Percentiles rank a stretch among this genome's conserved stretches.
Evolutionary conservation across 2,329 filamentous ascomycete species (phyloP).

Genomic region (Phaeosphaeriaceae sp.): DNA sequence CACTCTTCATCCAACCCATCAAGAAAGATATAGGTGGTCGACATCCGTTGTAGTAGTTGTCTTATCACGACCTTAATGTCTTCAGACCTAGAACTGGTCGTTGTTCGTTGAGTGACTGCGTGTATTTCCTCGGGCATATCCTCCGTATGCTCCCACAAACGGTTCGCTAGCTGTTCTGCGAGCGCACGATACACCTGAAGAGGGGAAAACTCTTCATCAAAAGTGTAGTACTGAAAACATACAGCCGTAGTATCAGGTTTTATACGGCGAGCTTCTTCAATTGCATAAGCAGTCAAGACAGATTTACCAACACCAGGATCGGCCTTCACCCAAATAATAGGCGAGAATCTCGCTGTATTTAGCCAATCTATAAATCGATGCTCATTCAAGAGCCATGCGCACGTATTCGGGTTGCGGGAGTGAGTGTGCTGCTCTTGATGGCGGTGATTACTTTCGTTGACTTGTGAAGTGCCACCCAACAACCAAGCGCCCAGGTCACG

Average conservation of each 20-base stretch:
- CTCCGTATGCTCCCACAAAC: conserved; percentile 2
- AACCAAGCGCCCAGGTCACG: not conserved
- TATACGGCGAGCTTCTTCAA: not conserved
- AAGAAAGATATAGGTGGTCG: conserved; percentile 3
- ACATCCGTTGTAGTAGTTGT: not conserved
- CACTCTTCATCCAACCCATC: conserved; percentile 8
- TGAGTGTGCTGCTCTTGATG: conserved; percentile 1
- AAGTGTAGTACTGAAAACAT: conserved; percentile 5
- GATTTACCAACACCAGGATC: conserved; percentile 2
- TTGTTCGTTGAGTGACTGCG: conserved; percentile 1
- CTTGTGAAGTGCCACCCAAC: not conserved
- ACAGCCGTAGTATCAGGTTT: not conserved
- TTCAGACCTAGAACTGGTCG: conserved; percentile 1
- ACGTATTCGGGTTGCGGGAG: conserved; percentile 1
- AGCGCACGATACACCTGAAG: conserved; percentile 3
- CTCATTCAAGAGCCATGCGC: conserved; percentile 1
- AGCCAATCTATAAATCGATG: not conserved
- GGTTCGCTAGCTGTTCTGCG: conserved; percentile 4
- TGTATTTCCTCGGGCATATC: conserved; percentile 8
- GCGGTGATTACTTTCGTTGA: conserved; percentile 4
- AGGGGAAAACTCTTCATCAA: conserved; percentile 4
- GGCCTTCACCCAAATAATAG: conserved; percentile 2
- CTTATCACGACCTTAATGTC: conserved; percentile 1
- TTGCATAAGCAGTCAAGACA: conserved; percentile 1
- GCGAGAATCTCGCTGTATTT: not conserved